phyloP scores from a whole-genome alignment of 176 grass and related monocot species.

The Paspalum notatum region DNA sequence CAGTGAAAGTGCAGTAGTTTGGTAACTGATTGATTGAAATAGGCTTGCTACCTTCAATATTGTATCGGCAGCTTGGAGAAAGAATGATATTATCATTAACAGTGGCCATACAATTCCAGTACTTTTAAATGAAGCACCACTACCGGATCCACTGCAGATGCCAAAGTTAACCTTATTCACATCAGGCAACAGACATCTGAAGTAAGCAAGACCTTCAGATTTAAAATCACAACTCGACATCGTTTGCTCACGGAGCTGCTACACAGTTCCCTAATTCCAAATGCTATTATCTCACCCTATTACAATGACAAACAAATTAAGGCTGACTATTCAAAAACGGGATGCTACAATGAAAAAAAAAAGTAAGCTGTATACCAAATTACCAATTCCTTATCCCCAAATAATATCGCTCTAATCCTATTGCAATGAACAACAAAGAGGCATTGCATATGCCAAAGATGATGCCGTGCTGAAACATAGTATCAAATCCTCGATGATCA shows the following conservation, averaged over 20 bases:
- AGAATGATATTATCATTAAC: slow-evolving; percentile 92
- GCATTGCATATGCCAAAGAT: background rate
- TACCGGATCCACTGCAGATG: slow-evolving; percentile 77
- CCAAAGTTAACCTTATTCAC: slow-evolving; percentile 1
- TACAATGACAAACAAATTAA: slow-evolving; percentile 9
- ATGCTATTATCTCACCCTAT: background rate
- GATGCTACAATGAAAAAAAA: background rate
- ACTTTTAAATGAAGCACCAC: slow-evolving; percentile 71
- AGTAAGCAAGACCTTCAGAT: slow-evolving; percentile 11
- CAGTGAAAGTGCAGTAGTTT: background rate
- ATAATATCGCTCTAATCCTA: background rate
- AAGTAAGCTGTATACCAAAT: background rate
- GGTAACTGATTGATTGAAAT: slow-evolving; percentile 30
- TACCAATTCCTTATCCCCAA: background rate
- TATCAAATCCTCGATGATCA: slow-evolving; percentile 26
- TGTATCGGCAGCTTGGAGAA: slow-evolving; percentile 94
- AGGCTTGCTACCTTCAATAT: slow-evolving; percentile 76
- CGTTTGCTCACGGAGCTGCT: background rate
- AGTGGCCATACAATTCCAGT: slow-evolving; percentile 87
- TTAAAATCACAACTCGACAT: background rate
- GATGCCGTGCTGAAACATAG: background rate
- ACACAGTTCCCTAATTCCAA: slow-evolving; percentile 12
- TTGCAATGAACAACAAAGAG: background rate
- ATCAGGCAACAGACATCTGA: slow-evolving; percentile 4
- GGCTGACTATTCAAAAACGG: background rate